Evolutionary conservation across 2,329 filamentous ascomycete species (phyloP).

Genomic region (Metarhizium robertsii): DNA sequence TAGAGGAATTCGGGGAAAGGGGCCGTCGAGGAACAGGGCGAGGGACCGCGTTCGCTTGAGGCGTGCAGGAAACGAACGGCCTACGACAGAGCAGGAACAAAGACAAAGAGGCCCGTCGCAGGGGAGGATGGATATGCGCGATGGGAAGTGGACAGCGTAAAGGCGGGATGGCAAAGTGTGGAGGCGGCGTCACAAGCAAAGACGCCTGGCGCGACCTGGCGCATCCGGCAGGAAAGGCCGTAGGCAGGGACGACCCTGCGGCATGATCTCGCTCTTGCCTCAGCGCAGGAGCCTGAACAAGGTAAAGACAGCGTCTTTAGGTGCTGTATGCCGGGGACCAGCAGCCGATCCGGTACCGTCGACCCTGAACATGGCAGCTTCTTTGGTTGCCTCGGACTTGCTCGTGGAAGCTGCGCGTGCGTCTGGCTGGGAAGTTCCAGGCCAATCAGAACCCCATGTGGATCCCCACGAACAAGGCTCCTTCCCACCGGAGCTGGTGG

Average conservation of each 20-base stretch:
- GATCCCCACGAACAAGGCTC: conserved; percentile 13
- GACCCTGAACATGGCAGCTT: no score
- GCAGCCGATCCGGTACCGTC: no score
- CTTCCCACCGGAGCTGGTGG: neutral
- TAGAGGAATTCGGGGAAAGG: neutral
- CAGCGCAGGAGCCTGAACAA: no score
- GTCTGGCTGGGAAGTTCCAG: neutral
- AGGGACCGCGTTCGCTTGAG: neutral
- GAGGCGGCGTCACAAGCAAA: conserved; percentile 4
- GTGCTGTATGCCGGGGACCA: neutral
- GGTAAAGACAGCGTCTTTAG: neutral
- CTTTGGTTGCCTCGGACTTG: neutral
- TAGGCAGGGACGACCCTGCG: no score
- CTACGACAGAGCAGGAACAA: neutral
- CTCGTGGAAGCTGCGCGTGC: neutral
- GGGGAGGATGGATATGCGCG: neutral
- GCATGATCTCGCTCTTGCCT: no score
- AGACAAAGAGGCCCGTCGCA: neutral
- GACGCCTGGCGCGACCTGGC: neutral
- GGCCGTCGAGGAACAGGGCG: neutral
- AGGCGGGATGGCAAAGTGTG: conserved; percentile 1
- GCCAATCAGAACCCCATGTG: conserved; percentile 16
- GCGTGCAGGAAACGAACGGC: neutral
- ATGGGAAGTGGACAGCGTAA: neutral
- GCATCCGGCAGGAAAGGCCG: neutral